Evolutionary conservation across 1,139 yeast species (phyloP), one percentile per base, ranked within the genome.

Genomic region (Trichomonascaceae sp.): DNA sequence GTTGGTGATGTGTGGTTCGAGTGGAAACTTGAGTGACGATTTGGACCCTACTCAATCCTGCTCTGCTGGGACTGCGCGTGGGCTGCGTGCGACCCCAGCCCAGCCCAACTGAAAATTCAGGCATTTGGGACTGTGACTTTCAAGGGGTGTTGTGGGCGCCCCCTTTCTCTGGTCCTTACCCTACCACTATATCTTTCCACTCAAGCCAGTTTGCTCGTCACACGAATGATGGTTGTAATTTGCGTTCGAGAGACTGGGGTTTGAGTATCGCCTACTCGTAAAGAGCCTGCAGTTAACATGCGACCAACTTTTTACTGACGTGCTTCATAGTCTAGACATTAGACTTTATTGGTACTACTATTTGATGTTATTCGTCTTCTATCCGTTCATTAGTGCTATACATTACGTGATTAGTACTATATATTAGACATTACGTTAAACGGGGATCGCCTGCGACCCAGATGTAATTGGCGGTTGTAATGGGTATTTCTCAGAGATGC

Each of bases 191-290:
- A 20, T 20, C n/a, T 20, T 20, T 8, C 9, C n/a, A 20, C 8
- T 8, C n/a, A 20, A n/a, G n/a, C 25, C 25, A 9, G 8, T 26
- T n/a, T 26, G 8, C 13, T 26, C n/a, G 6, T 30, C 17, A 4
- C 22, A 5, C 22, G 17, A 20, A 33, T 29, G 38, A 58, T 53
- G 50, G 58, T 40, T 61, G 60, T 72, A 74, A 73, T 74, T 74
- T 74, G 79, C 79, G 79, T 65, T 73, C 65, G 68, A 74, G 42
- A 31, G 46, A 40, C 42, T 38, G 32, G 30, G 36, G 33, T 39
- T 43, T 41, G 50, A 43, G 40, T 46, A 48, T 46, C 56, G 56
- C 57, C 56, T 52, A 43, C 43, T 43, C 48, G 43, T 38, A 35
- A 43, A 46, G 33, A 43, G 54, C 39, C 42, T 29, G 33, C 36